Evolutionary conservation across 2,329 filamentous ascomycete species (phyloP).

Genomic region (Fusarium sp.): DNA sequence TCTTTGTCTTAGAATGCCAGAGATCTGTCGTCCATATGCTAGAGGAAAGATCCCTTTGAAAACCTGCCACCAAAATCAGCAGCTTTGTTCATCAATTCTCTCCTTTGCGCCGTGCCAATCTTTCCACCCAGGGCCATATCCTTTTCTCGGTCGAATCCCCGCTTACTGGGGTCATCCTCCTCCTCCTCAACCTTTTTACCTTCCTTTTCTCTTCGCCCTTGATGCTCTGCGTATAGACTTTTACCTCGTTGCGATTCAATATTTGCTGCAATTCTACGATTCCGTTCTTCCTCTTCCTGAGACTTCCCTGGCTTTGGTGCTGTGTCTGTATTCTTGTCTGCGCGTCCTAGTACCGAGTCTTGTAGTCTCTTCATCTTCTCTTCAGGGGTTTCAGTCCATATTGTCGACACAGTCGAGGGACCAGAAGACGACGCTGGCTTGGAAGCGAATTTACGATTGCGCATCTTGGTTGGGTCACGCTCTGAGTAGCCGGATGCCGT

Average conservation of each 20-base stretch:
- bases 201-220: slow-evolving; percentile 43
- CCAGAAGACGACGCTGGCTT: slow-evolving; percentile 54
- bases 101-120: slow-evolving; percentile 77
- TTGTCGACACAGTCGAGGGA: slow-evolving; percentile 62
- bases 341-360: slow-evolving; percentile 82
- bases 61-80: slow-evolving; percentile 86
- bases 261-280: slow-evolving; percentile 57
- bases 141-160: slow-evolving; percentile 91
- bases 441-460: slow-evolving; percentile 83
- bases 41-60: slow-evolving; percentile 75
- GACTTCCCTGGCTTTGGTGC: slow-evolving; percentile 51
- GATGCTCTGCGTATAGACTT: slow-evolving; percentile 69
- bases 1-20: neutral
- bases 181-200: slow-evolving; percentile 65
- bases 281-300: slow-evolving; percentile 66
- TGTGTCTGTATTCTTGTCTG: slow-evolving; percentile 52
- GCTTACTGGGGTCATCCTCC: slow-evolving; percentile 89
- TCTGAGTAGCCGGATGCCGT: slow-evolving; percentile 63
- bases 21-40: neutral
- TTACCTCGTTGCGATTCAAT: slow-evolving; percentile 64
- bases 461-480: slow-evolving; percentile 85
- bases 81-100: slow-evolving; percentile 81
- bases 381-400: slow-evolving; percentile 93
- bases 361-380: slow-evolving; percentile 84
- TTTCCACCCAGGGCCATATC: slow-evolving; percentile 84